Evolutionary conservation across 2,329 filamentous ascomycete genomes (phyloP), one percentile per base, ranked within the genome.

Genomic region (Pleurostoma richardsiae): DNA sequence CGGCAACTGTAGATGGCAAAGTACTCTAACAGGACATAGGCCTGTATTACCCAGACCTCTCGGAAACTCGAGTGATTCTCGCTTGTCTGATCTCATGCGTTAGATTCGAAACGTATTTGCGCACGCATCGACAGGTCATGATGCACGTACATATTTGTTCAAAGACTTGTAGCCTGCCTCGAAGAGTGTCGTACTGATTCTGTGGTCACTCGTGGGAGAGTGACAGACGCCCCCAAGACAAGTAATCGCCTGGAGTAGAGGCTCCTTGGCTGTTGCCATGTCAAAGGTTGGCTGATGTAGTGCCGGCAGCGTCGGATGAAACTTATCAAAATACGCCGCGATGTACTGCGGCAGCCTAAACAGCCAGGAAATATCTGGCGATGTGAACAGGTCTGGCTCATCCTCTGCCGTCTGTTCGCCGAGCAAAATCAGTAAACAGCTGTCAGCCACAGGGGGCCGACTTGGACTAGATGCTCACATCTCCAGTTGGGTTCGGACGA

Each of bases 181-280:
- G 36, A 49, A 49, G 10, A 49, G 39, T n/a, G 47, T 43, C 27
- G 29, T 29, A 30, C 47, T 49, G 39, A 49, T 44, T 29, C 36
- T 46, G n/a, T 46, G 33, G 31, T 49, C 46, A 28, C 33, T n/a
- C 3, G 33, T 38, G n/a, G 47, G 47, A 10, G 47, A 42, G 7
- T 46, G 44, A 30, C 46, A 49, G n/a, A 49, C 8, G 4, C 43
- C 47, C n/a, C 47, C 47, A 27, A 49, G 42, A 41, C 47, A 49
- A 28, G 47, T 43, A 41, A 49, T 41, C 10, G 47, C 47, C 30
- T 49, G 47, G 33, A 49, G 10, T 36, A 49, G 19, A 7, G 47
- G 47, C 33, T 49, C 47, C 39, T 44, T 46, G 10, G 44, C 41
- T 11, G 39, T 11, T 36, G 44, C 36, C 4, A 42, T 38, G 29